Evolutionary conservation across 2,329 filamentous ascomycete species (phyloP), one percentile per base, ranked within the genome.

Genomic region (Podosphaera aphanis): DNA sequence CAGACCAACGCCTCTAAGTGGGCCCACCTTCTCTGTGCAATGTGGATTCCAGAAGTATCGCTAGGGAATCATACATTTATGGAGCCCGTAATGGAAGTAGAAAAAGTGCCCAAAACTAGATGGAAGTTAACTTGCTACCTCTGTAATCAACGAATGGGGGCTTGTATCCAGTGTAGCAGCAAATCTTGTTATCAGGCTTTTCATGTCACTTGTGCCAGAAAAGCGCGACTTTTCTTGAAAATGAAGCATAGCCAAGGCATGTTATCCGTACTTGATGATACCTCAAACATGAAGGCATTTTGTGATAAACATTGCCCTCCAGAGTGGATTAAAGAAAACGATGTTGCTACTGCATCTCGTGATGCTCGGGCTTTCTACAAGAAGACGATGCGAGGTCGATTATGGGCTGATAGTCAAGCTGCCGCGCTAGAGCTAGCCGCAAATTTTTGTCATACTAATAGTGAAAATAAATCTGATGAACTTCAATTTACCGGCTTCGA

Each of bases 31-130:
- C 73, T 98, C 7, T 98, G 90, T 59, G 84, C 90, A 27, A 90
- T 95, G 66, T 98, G 90, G 90, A 94, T 98, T 55, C 90, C 90
- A 0, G 90, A 98, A 63, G 84, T 95, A 5, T 88, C 83, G 3
- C 74, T 98, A 43, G 90, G 86, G 13, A 98, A 98, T 57, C 81
- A 84, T 50, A 93, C 86, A 6, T 90, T 95, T 59, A 94, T 95
- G 83, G 90, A 98, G 58, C 90, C 90, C 0, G 85, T 98, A 44
- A 92, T 90, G 68, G 90, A 95, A 54, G 83, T 98, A 31, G 90
- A 98, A 60, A 94, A 94, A 62, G 88, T 98, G 2, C 90, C 90
- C 0, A 90, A 85, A 59, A 86, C 79, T 49, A 74, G 90, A 50
- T 98, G 90, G 90, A 92, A 83, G 60, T 66, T 94, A 57, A 78